These are phyloP conservation scores for Hypomyces perniciosus DNA, from an alignment of 2,329 filamentous ascomycete genomes.

Conservation along the genomic window DNA sequence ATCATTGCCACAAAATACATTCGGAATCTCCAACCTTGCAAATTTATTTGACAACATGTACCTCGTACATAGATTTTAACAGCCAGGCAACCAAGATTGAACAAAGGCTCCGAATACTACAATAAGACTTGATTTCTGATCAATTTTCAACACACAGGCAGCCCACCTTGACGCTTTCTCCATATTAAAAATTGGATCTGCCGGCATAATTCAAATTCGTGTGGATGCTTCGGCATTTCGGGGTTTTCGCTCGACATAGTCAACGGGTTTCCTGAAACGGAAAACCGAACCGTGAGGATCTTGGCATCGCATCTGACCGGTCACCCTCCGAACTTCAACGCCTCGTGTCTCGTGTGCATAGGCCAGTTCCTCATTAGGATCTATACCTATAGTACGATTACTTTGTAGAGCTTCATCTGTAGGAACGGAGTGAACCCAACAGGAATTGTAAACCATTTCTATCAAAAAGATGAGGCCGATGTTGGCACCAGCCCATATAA, in stretches of 20 bases:
- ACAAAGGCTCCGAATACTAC: too few relatives aligned
- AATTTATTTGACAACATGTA: neutral
- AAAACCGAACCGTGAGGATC: neutral
- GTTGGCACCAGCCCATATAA: too few relatives aligned
- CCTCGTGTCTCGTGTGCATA: too few relatives aligned
- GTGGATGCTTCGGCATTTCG: conserved; percentile 5
- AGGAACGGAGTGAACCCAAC: too few relatives aligned
- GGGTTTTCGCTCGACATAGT: neutral
- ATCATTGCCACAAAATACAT: neutral
- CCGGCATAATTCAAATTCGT: conserved; percentile 4
- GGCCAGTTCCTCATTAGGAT: too few relatives aligned
- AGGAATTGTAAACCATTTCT: too few relatives aligned
- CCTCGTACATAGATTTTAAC: too few relatives aligned
- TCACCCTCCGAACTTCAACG: neutral
- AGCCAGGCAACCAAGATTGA: neutral
- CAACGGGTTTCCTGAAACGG: neutral
- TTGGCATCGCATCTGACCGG: neutral
- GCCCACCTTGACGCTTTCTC: neutral
- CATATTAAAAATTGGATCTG: conserved; percentile 9
- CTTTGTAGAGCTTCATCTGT: too few relatives aligned
- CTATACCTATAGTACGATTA: too few relatives aligned
- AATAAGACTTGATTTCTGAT: neutral
- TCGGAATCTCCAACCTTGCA: neutral
- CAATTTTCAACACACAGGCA: neutral
- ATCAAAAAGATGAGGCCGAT: too few relatives aligned